A percentile compares a stretch with the other conserved stretches of the same genome.
phyloP scores from a whole-genome alignment of 306 rosid species.

The Vigna reflexopilosa region DNA sequence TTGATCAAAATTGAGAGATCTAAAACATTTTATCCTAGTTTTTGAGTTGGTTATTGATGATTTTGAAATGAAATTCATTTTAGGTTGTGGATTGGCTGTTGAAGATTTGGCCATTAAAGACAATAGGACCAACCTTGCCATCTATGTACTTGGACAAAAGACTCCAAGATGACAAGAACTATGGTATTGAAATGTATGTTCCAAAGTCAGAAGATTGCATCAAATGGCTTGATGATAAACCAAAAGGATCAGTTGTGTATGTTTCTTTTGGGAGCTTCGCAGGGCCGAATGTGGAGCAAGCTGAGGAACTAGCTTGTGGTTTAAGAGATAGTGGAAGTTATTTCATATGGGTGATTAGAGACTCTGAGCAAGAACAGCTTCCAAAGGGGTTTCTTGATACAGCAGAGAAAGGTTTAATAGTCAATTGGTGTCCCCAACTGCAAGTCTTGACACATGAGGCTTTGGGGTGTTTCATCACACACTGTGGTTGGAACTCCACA shows the following conservation, averaged over 20 bases:
- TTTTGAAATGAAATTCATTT: slow-evolving; percentile 21
- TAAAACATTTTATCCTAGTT: not conserved
- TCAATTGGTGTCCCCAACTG: slow-evolving; percentile 42
- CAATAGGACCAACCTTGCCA: slow-evolving; percentile 42
- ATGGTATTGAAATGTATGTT: slow-evolving; percentile 40
- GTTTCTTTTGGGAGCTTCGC: slow-evolving; percentile 43
- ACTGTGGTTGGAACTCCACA: slow-evolving; percentile 45
- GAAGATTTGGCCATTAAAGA: slow-evolving; percentile 44
- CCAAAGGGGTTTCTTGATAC: slow-evolving; percentile 15
- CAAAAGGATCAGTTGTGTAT: slow-evolving; percentile 40
- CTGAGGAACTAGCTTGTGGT: slow-evolving; percentile 32
- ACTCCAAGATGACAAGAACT: slow-evolving; percentile 43
- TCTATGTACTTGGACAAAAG: slow-evolving; percentile 41
- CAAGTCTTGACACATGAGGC: slow-evolving; percentile 41
- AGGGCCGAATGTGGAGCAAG: slow-evolving; percentile 34
- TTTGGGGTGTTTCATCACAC: slow-evolving; percentile 42
- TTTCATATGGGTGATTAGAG: slow-evolving; percentile 46
- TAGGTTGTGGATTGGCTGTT: slow-evolving; percentile 42
- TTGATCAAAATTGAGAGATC: not conserved
- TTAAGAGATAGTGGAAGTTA: slow-evolving; percentile 27
- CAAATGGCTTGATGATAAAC: slow-evolving; percentile 46
- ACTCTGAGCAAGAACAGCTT: slow-evolving; percentile 9
- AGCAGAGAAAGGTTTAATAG: slow-evolving; percentile 29
- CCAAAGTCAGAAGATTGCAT: slow-evolving; percentile 41
- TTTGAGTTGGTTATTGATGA: not conserved